Evolutionary conservation across 208 protist genomes (phyloP).

Genomic region (Herpetomonas tarakana): DNA sequence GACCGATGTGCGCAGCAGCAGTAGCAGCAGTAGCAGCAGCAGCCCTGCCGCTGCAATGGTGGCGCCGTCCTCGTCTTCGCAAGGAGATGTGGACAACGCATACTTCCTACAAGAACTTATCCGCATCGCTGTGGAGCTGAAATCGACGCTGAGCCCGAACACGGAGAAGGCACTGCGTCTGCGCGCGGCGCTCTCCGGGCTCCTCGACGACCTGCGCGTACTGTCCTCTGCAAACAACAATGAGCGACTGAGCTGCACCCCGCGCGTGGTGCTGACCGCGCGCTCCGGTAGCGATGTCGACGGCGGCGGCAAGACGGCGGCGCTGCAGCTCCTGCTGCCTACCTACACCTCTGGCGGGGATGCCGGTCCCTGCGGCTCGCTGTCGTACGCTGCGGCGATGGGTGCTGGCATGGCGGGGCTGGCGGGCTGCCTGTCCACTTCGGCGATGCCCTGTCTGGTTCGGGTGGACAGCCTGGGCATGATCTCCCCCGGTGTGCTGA

Average conservation of each 20-base stretch:
- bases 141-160: slow-evolving; percentile 23
- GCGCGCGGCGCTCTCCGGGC: slow-evolving; percentile 23
- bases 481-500: background rate
- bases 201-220: slow-evolving; percentile 34
- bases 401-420: no score
- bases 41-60: no score
- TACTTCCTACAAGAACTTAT: slow-evolving; percentile 17
- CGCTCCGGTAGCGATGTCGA: slow-evolving; percentile 2
- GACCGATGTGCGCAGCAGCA: no score
- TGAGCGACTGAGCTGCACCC: slow-evolving; percentile 2
- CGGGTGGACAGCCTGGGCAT: background rate
- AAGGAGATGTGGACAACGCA: no score
- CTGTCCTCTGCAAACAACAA: slow-evolving; percentile 6
- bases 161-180: slow-evolving; percentile 58
- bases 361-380: no score
- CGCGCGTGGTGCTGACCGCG: slow-evolving; percentile 1
- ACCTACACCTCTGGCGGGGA: background rate
- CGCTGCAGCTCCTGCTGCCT: slow-evolving; percentile 11
- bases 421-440: no score
- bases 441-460: no score
- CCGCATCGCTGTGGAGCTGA: slow-evolving; percentile 20
- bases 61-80: no score
- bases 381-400: no score
- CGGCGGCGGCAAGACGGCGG: background rate
- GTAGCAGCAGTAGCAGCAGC: no score